These are phyloP conservation scores for Mimosa pudica DNA, from an alignment of 306 rosid species.

Conservation along the genomic window DNA sequence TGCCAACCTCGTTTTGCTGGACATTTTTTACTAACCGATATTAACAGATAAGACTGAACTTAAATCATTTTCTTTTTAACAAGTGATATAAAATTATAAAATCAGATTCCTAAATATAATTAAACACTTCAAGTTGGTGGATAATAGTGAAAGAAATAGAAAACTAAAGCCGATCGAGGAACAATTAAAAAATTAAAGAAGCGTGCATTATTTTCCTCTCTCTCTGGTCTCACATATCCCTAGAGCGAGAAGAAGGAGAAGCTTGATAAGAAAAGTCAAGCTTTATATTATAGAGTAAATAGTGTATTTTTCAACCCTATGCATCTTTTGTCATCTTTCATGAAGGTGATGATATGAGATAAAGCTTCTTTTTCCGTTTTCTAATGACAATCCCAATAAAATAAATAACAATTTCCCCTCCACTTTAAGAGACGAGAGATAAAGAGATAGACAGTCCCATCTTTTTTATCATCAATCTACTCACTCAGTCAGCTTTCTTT, in stretches of 20 bases:
- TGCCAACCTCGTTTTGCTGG: constrained; percentile 62
- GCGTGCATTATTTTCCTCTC: background rate
- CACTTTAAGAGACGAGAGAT: constrained; percentile 48
- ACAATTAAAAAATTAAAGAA: constrained; percentile 45
- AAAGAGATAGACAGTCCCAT: constrained; percentile 41
- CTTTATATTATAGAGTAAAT: constrained; percentile 15
- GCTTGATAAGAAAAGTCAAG: constrained; percentile 48
- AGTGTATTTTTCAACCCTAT: constrained; percentile 16
- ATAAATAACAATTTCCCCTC: constrained; percentile 34
- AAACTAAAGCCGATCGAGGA: constrained; percentile 47
- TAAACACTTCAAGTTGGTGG: constrained; percentile 47
- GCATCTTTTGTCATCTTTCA: constrained; percentile 14
- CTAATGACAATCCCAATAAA: constrained; percentile 24
- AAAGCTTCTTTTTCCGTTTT: background rate
- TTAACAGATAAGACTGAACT: constrained; percentile 28
- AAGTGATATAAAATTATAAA: constrained; percentile 1
- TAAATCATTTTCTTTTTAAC: background rate
- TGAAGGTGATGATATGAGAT: background rate
- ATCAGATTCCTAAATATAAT: constrained; percentile 42
- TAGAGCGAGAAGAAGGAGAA: constrained; percentile 26
- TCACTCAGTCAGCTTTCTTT: constrained; percentile 44
- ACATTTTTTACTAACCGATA: constrained; percentile 20
- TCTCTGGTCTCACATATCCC: constrained; percentile 40
- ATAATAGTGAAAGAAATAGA: constrained; percentile 52
- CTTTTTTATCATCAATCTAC: constrained; percentile 49